Base-by-base conservation (phyloP, 768 basidiomycete species). In the Nidularia pulvinata region DNA sequence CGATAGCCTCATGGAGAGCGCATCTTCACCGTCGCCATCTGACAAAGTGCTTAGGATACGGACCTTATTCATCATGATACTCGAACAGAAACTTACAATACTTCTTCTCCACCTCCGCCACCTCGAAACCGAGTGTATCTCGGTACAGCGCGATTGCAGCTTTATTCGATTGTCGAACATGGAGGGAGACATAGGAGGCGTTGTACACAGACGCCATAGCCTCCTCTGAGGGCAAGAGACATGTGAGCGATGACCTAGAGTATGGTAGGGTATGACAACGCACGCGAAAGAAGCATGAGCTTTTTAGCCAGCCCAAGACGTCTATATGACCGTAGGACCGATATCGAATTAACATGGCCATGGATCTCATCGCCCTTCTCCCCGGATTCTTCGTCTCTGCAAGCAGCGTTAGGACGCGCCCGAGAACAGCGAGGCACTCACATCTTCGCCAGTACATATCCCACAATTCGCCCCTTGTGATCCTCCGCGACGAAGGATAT, bases 391-490 rank as follows among this genome's bases (percentile, higher is more conserved):
- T 74, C 74, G 14, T 77, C 75, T 34, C 69, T 73, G 42, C 13
- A n/a, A 19, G n/a, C 14, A 11, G 48, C n/a, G 30, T 37, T n/a
- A 50, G 33, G 39, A n/a, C 50, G 35, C 16, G 35, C 49, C 36
- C 30, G 46, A 7, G 36, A 22, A 14, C 22, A 44, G 4, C 9
- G 25, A 32, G 19, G 25, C 13, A 73, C 83, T 46, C 57, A 96
- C 95, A 97, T 96, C 70, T 95, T 95, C 2, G 91, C 93, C n/a
- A 98, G 74, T 35, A 96, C 95, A 67, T 98, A 98, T 33, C 95
- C 95, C 1, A 98, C 93, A 52, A 98, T 88, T 52, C 90, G 79
- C 1, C 94, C 94, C 62, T 91, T 87, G 61, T 85, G 80, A 59
- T 95, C 93, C 63, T 94, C 93, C 0, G 95, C 95, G 5, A 98